Base-by-base conservation (phyloP, 2,329 filamentous ascomycete genomes). In the Trichoderma asperellum region DNA sequence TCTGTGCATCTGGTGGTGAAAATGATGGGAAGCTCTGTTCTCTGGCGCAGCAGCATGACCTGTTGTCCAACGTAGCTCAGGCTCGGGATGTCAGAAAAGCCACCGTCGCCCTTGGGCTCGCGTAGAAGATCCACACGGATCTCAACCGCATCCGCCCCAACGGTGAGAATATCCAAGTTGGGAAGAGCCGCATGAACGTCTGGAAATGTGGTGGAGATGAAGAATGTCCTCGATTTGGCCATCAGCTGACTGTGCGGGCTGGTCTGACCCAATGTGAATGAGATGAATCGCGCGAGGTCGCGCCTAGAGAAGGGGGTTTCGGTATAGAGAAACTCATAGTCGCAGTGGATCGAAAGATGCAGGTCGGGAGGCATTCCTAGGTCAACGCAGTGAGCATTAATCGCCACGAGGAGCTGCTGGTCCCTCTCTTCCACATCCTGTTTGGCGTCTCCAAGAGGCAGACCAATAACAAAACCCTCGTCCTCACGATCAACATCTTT, bases 271-370 rank as follows among this genome's bases (percentile, higher is more conserved):
- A 96, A 82, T 6, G 91, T 89, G 76, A 96, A 90, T 6, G 92
- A 92, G 32, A 94, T 86, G 76, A 94, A 96, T 47, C 93, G 88
- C 11, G 92, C 88, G 57, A 96, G 82, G 76, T 96, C 92, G 68
- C 92, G 86, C 34, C 92, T 88, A 71, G 91, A 89, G 77, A 92
- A 92, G 0, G 90, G 87, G 10, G 86, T 84, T 71, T 89, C 87
- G 4, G 91, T 92, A 81, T 96, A 96, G 24, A 96, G 84, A 74
- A 95, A 96, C 78, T 96, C 93, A 80, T 95, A 96, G 80, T 96
- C 92, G 81, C 91, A 94, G 69, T 86, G 80, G 32, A 87, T 83
- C 18, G 90, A 93, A 29, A 94, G 84, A 57, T 83, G 78, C 49
- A 86, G 78, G 73, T 92, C 88, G n/a, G 90, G 88, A 21, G 89